Conservation (phyloP, 768 basidiomycete species). For the Suillus ampliporus region DNA sequence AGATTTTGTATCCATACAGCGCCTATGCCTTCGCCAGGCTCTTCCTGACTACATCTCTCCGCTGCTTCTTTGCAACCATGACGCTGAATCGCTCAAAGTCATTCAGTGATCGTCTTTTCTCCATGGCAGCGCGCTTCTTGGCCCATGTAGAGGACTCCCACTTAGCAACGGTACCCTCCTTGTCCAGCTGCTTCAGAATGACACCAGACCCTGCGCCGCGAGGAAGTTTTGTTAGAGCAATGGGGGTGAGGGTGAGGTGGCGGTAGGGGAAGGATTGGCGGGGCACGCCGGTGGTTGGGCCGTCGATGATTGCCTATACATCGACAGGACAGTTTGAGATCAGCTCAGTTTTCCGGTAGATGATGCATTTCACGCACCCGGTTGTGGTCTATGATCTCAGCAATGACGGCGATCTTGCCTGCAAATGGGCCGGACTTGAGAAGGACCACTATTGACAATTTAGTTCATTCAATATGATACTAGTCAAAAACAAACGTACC, state of each 20-base stretch:
- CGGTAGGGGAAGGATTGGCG: conserved; percentile 93
- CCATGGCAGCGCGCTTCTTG: conserved; percentile 76
- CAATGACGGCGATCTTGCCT: conserved; percentile 93
- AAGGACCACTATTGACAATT: conserved; percentile 69
- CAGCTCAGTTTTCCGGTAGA: not conserved
- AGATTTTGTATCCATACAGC: conserved; percentile 7
- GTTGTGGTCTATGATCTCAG: conserved; percentile 99
- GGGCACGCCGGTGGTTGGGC: conserved; percentile 88
- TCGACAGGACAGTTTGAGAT: not conserved
- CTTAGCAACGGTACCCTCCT: conserved; percentile 82
- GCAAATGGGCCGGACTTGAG: conserved; percentile 85
- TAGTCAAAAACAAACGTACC: conserved; percentile 50
- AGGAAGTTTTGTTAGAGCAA: conserved; percentile 82
- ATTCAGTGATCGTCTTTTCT: conserved; percentile 75
- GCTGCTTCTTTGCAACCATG: conserved; percentile 87
- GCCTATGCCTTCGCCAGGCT: conserved; percentile 55
- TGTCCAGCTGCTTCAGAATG: conserved; percentile 87
- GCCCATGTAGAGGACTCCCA: conserved; percentile 93
- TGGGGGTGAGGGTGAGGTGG: conserved; percentile 89
- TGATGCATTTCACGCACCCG: conserved; percentile 60
- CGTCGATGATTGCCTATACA: conserved; percentile 90
- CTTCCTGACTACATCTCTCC: conserved; percentile 82
- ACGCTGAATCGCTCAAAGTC: conserved; percentile 94
- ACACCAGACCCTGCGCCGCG: conserved; percentile 83
- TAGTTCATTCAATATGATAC: not conserved